Evolutionary conservation across 2,329 filamentous ascomycete species (phyloP), one percentile per base, ranked within the genome.

Genomic region (Sporothrix luriei): DNA sequence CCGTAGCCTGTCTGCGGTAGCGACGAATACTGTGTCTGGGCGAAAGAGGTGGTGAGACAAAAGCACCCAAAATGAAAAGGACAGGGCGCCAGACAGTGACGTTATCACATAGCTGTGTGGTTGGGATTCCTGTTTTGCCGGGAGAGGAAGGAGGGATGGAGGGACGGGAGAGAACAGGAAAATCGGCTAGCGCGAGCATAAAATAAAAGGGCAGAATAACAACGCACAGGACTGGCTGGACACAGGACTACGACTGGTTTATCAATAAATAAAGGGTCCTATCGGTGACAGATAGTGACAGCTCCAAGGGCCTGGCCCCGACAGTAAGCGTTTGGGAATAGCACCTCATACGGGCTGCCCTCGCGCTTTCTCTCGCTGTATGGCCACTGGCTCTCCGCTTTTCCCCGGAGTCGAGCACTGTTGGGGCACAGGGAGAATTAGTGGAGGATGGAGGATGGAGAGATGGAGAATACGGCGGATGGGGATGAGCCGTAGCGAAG

Each of bases 321-420:
- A 51, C 4, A 14, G n/a, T 64, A 33, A 43, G 61, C 43, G 43
- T 14, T 10, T 61, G 38, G 24, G 26, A 46, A 65, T 33, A 64
- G 61, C 61, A 49, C 43, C 46, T 48, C n/a, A 49, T 21, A 49
- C 16, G 9, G 61, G 24, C 48, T 24, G 7, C 19, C 33, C 48
- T 66, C 62, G 62, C 62, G 46, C n/a, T 66, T 66, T 66, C 62
- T 52, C 62, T 66, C 62, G 62, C 62, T 52, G 46, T 52, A 26
- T 65, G 61, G 61, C 46, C 16, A 49, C 61, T 65, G 46, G 29
- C 54, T 57, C 69, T 70, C 69, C 69, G 69, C 69, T 68, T 70
- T 70, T 70, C 65, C 69, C 69, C 69, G 49, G 65, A 67, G 69
- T 70, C 48, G 33, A 68, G 64, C 26, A 19, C 43, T 51, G 55